Base-by-base conservation (phyloP, 2,329 filamentous ascomycete genomes). In the Aspergillus sp. region DNA sequence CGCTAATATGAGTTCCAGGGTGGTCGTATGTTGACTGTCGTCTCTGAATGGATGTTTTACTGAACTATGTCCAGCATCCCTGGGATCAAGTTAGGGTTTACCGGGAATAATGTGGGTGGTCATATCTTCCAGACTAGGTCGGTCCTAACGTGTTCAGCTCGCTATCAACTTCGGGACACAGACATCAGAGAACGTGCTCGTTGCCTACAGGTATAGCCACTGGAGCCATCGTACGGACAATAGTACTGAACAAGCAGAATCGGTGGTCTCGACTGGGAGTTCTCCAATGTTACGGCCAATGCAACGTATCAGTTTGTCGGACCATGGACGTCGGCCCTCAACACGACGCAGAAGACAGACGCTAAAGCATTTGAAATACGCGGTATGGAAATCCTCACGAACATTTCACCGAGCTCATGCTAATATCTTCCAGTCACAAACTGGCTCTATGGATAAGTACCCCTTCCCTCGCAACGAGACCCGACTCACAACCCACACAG, bases 231-330 rank as follows among this genome's bases (percentile, higher is more conserved):
- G n/a, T 16, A 5, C n/a, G 32, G 16, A 35, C 36, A 22, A 45
- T 51, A 50, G 50, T 14, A 20, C 2, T 51, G 24, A 38, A 14
- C 17, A 13, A 8, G 32, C 41, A 78, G 82, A n/a, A 72, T 84
- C 22, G 75, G 75, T 38, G 81, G 80, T 3, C 75, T 82, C 47
- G 82, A 84, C 61, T 86, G 82, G 82, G 71, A 74, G 51, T 80
- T 85, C 60, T 82, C 81, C 32, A 85, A 86, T 60, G 77, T 85
- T 43, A 84, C 81, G 2, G 75, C 77, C 0, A 74, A 76, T 22
- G 73, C 73, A 11, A 84, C 82, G 0, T 81, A 85, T 62, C 74
- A 83, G 16, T 76, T 86, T 44, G 72, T 83, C 35, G 35, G 35
- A 13, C 35, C 14, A 17, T n/a, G 16, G 45, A 75, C 69, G n/a